Conservation (phyloP, 768 basidiomycete genomes). For the Punctularia strigosozonata region DNA sequence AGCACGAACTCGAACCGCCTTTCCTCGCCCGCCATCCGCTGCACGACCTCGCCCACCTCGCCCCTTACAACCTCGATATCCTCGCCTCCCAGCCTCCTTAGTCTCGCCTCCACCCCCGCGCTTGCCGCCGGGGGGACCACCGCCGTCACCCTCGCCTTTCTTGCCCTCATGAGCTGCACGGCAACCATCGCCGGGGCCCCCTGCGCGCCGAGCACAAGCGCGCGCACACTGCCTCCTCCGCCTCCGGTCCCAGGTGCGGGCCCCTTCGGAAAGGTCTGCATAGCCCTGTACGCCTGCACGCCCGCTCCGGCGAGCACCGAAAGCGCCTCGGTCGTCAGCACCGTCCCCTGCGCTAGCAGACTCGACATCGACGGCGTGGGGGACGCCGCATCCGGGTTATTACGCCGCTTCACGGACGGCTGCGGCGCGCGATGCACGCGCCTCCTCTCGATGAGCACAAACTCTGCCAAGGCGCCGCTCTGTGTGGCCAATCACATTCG, state of each 20-base stretch:
- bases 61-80: conserved; percentile 53
- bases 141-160: conserved; percentile 49
- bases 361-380: conserved; percentile 15
- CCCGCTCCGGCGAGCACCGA: conserved; percentile 73
- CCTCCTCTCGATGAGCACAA: conserved; percentile 72
- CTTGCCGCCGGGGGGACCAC: not conserved
- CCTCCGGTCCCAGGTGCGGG: conserved; percentile 7
- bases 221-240: conserved; percentile 22
- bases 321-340: conserved; percentile 50
- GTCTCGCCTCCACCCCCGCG: conserved; percentile 26
- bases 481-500: conserved; percentile 18
- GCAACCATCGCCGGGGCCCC: conserved; percentile 69
- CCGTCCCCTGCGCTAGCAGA: not conserved
- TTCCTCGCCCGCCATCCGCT: conserved; percentile 32
- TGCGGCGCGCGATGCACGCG: conserved; percentile 64
- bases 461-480: conserved; percentile 86
- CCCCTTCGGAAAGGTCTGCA: conserved; percentile 49
- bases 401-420: no score
- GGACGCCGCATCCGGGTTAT: no score
- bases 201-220: conserved; percentile 64
- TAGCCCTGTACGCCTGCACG: conserved; percentile 71
- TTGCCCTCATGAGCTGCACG: conserved; percentile 59
- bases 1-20: conserved; percentile 81
- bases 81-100: conserved; percentile 62
- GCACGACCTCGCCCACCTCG: conserved; percentile 40